A percentile compares a stretch with the other conserved stretches of the same genome.
These are phyloP conservation scores for Daldinia eschscholtzii DNA, from an alignment of 2,329 filamentous ascomycete species.

Conservation along the genomic window DNA sequence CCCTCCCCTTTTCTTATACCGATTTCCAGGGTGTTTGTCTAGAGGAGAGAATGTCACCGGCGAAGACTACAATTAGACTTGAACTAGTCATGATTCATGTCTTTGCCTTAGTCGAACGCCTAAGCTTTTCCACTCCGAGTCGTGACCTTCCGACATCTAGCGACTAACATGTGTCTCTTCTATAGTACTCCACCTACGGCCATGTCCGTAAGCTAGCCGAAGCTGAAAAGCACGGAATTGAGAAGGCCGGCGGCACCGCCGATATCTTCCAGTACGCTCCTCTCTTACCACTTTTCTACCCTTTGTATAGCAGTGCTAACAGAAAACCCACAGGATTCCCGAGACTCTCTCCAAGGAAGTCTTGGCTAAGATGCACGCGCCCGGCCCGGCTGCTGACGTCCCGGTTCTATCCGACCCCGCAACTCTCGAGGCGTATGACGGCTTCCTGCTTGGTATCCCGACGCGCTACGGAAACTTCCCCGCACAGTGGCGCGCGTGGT, in stretches of 20 bases:
- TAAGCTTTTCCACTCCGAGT: background rate
- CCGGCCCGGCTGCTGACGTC: constrained; percentile 77
- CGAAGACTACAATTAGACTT: background rate
- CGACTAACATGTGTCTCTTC: constrained; percentile 34
- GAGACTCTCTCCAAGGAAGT: constrained; percentile 91
- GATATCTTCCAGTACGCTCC: constrained; percentile 81
- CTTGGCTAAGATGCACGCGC: constrained; percentile 90
- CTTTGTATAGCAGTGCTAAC: background rate
- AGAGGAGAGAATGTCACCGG: background rate
- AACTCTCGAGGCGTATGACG: constrained; percentile 82
- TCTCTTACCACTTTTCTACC: background rate
- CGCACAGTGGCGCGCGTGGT: constrained; percentile 93
- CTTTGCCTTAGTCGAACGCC: background rate
- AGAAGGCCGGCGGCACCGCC: constrained; percentile 84
- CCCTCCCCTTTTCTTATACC: background rate
- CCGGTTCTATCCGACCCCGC: constrained; percentile 70
- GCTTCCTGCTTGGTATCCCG: constrained; percentile 91
- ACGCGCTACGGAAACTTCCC: constrained; percentile 98
- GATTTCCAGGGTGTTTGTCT: no score
- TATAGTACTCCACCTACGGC: constrained; percentile 92
- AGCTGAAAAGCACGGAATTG: constrained; percentile 90
- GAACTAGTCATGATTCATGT: constrained; percentile 10
- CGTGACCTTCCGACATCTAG: background rate
- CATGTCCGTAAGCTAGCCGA: constrained; percentile 87
- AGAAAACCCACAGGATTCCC: constrained; percentile 66